Conservation (phyloP, 352 stramenopile genomes). For the Globisporangium polare region DNA sequence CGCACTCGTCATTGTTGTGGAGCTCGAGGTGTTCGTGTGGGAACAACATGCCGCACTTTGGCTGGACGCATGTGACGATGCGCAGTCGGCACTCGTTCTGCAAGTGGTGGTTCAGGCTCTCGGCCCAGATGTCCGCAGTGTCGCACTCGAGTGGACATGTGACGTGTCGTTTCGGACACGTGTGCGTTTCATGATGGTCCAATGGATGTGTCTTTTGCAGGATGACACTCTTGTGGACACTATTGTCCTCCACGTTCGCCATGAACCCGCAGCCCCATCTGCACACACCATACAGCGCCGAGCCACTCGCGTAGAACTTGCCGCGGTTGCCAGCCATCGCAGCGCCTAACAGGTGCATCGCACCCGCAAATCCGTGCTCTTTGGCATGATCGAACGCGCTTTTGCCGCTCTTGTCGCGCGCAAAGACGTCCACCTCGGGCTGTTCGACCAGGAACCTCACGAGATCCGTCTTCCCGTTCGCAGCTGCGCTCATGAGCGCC, state of each 20-base stretch:
- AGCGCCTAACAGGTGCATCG: slow-evolving; percentile 31
- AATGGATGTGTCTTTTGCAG: slow-evolving; percentile 35
- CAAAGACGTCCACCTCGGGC: slow-evolving; percentile 31
- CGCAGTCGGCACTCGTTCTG: slow-evolving; percentile 33
- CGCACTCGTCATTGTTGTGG: slow-evolving; percentile 43
- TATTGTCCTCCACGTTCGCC: slow-evolving; percentile 23
- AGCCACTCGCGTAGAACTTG: slow-evolving; percentile 29
- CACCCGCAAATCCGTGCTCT: slow-evolving; percentile 23
- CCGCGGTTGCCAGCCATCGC: slow-evolving; percentile 44
- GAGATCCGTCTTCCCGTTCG: slow-evolving; percentile 40
- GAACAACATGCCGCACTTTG: slow-evolving; percentile 40
- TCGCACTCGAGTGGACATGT: slow-evolving; percentile 33
- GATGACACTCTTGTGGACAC: slow-evolving; percentile 21
- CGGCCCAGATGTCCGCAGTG: slow-evolving; percentile 37
- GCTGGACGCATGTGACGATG: slow-evolving; percentile 35
- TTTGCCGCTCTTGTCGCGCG: slow-evolving; percentile 23
- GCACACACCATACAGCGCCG: slow-evolving; percentile 46
- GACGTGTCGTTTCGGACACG: slow-evolving; percentile 52
- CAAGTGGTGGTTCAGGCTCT: slow-evolving; percentile 37
- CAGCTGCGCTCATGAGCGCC: slow-evolving; percentile 57
- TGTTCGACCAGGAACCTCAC: slow-evolving; percentile 52
- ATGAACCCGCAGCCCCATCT: slow-evolving; percentile 70
- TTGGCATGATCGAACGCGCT: slow-evolving; percentile 48
- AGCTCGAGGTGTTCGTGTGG: slow-evolving; percentile 15
- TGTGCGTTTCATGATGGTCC: slow-evolving; percentile 33